These are phyloP conservation scores for Camelina sativa DNA, from an alignment of 345 rosid species.

Conservation along the genomic window DNA sequence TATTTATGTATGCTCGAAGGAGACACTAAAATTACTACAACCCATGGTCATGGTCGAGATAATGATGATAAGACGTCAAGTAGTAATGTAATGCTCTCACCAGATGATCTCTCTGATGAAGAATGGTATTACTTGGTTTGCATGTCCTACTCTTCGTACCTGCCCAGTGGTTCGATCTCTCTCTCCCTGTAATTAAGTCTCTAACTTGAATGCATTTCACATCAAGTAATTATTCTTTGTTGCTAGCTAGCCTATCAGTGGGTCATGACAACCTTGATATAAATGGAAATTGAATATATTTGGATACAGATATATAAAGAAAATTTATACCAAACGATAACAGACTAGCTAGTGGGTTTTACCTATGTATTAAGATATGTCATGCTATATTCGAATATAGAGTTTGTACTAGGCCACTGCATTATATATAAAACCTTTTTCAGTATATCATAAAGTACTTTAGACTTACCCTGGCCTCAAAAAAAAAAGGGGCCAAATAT, in stretches of 20 bases:
- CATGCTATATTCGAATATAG: background rate
- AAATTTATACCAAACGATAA: background rate
- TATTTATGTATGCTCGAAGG: constrained; percentile 57
- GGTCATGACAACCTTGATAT: constrained; percentile 1
- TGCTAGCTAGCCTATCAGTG: background rate
- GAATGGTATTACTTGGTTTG: constrained; percentile 95
- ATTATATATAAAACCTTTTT: background rate
- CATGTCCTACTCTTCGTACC: constrained; percentile 79
- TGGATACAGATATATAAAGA: background rate
- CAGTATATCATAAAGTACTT: background rate
- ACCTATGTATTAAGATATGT: background rate
- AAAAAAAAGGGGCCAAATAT: too few relatives aligned
- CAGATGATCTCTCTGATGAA: constrained; percentile 76
- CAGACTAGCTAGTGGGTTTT: background rate
- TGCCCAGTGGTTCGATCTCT: constrained; percentile 59
- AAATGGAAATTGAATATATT: background rate
- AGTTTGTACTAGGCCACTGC: background rate
- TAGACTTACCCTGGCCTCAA: too few relatives aligned
- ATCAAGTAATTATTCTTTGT: too few relatives aligned
- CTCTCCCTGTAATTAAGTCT: background rate
- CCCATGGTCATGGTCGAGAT: constrained; percentile 42
- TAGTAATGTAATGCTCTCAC: constrained; percentile 48
- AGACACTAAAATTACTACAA: constrained; percentile 46
- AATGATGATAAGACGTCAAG: background rate
- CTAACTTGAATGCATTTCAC: constrained; percentile 6